phyloP scores from a whole-genome alignment of 1,139 yeast genomes.

The Oligophagozyma castellii region DNA sequence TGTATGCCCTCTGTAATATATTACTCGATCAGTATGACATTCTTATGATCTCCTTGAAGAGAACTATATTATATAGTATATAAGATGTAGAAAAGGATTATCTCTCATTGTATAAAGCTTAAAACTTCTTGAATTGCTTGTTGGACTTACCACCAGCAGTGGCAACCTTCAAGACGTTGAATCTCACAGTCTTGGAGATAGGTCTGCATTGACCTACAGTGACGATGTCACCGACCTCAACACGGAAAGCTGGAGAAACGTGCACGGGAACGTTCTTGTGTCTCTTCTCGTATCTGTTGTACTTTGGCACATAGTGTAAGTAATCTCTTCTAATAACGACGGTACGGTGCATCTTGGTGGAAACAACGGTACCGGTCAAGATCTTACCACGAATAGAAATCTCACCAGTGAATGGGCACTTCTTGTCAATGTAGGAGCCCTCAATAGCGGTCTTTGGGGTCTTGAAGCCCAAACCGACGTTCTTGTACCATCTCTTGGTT shows the following conservation, averaged over 20 bases:
- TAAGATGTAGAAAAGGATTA: too few relatives aligned
- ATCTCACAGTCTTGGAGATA: slow-evolving; percentile 98
- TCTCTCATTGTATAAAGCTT: slow-evolving; percentile 26
- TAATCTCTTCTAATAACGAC: slow-evolving; percentile 99
- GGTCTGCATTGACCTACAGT: slow-evolving; percentile 99
- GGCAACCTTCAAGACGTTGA: slow-evolving; percentile 96
- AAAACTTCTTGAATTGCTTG: slow-evolving; percentile 95
- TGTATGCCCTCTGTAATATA: too few relatives aligned
- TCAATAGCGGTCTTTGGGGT: slow-evolving; percentile 98
- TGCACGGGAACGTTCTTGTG: slow-evolving; percentile 99
- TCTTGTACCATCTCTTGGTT: slow-evolving; percentile 99
- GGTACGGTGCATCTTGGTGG: slow-evolving; percentile 99
- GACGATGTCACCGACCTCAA: slow-evolving; percentile 95
- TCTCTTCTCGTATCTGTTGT: slow-evolving; percentile 99
- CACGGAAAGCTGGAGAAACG: slow-evolving; percentile 99
- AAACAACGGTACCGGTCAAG: slow-evolving; percentile 96
- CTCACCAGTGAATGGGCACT: slow-evolving; percentile 97
- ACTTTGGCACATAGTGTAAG: slow-evolving; percentile 99
- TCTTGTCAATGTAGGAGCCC: slow-evolving; percentile 99
- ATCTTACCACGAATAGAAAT: slow-evolving; percentile 99
- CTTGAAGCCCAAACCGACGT: slow-evolving; percentile 99
- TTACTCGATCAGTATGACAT: too few relatives aligned
- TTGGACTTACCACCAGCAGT: slow-evolving; percentile 74
- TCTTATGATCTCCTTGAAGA: too few relatives aligned
- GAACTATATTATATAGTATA: too few relatives aligned